Evolutionary conservation across 1,284 basidiomycete species (phyloP), one percentile per base, ranked within the genome.

Genomic region (Ceratobasidium papillatum): DNA sequence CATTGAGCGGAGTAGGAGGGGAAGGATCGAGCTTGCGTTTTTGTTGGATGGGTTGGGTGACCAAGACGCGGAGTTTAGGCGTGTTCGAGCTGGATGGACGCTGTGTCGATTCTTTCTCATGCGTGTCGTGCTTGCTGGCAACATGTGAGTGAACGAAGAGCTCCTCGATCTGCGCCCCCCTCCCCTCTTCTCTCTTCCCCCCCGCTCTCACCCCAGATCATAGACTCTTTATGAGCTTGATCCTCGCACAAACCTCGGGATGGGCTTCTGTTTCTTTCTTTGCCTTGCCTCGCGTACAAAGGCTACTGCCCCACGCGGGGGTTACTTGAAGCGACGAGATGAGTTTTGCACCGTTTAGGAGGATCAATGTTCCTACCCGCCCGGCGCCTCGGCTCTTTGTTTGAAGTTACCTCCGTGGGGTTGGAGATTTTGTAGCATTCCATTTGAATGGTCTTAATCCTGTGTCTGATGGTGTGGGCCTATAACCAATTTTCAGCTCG

Each of bases 361-460:
- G 62, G 45, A 43, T 32, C 9, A 49, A n/a, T 43, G 3, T 64
- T 43, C 43, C 38, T 14, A 12, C 62, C 36, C 43, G 45, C 2
- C 14, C 45, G 62, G 45, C 38, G 45, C 47, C 43, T 64, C 32
- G 62, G 62, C 45, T 64, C 62, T 64, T 64, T 27, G 62, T 45
- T 64, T 64, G 62, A 64, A 64, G 45, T 63, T 49, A 64, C 47
- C 45, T 64, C 62, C 62, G 43, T 25, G 62, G 62, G 30, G 47
- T 8, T 51, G 17, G 62, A 34, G 56, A 11, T 47, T 36, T 27
- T 59, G 36, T 41, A 38, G 36, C 8, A 36, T 1, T 5, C 38
- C 12, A 12, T 25, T 49, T 45, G 3, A 17, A 12, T 64, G 45
- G n/a, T n/a, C n/a, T 34, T 64, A 25, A 22, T 62, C 12, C 25